A percentile compares a stretch with the other conserved stretches of the same genome.
Conservation (phyloP, 331 rosid species). For the Telfairia occidentalis region DNA sequence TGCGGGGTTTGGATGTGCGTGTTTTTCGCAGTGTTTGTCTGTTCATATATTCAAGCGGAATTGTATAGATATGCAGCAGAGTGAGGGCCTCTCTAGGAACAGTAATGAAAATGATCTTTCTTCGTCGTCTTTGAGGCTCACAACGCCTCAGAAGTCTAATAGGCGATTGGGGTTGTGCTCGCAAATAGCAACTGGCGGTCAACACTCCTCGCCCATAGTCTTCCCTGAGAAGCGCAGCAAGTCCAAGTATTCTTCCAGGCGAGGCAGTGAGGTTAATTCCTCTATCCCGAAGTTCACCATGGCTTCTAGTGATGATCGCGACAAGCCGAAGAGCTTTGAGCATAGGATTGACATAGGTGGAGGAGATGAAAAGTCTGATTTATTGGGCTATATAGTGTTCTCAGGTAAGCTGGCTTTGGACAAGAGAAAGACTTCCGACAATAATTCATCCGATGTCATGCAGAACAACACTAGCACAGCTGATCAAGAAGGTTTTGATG, state of each 20-base stretch:
- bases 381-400: slow-evolving; percentile 67
- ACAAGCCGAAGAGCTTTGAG: slow-evolving; percentile 48
- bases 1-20: slow-evolving; percentile 13
- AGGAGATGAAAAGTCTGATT: slow-evolving; percentile 87
- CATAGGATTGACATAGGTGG: slow-evolving; percentile 70
- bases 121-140: slow-evolving; percentile 40
- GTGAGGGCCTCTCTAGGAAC: slow-evolving; percentile 56
- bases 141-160: slow-evolving; percentile 69
- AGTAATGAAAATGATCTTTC: slow-evolving; percentile 25
- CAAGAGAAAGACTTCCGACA: slow-evolving; percentile 34
- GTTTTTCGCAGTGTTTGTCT: slow-evolving; percentile 1
- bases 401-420: slow-evolving; percentile 77
- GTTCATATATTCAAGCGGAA: slow-evolving; percentile 7
- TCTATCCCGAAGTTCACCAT: slow-evolving; percentile 19
- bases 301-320: slow-evolving; percentile 31
- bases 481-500: slow-evolving; percentile 49
- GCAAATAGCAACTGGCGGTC: slow-evolving; percentile 77
- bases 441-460: slow-evolving; percentile 30
- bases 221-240: slow-evolving; percentile 88
- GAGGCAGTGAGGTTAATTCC: slow-evolving; percentile 25
- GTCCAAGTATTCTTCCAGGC: slow-evolving; percentile 47
- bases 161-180: slow-evolving; percentile 86
- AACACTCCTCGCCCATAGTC: slow-evolving; percentile 80
- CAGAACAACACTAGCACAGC: slow-evolving; percentile 31
- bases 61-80: slow-evolving; percentile 48